Base-by-base conservation (phyloP, 441 rosid species). In the Sinapis alba region DNA sequence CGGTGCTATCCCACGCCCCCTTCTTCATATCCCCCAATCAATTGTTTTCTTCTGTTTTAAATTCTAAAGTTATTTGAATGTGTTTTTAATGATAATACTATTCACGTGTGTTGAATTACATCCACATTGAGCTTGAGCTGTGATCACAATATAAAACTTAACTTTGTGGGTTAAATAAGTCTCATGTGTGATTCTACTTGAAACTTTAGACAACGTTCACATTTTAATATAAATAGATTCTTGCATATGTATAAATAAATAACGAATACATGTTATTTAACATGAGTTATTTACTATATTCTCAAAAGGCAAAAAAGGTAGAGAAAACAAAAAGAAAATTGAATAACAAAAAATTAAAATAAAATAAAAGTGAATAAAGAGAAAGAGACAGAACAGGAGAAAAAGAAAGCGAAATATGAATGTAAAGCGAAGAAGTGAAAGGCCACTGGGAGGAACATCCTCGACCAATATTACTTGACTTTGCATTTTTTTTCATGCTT, bases 1-100 rank as follows among this genome's bases (percentile, higher is more conserved):
- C 79, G 79, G 74, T 62, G 74, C 79, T 28, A 76, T 54, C 16
- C 45, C 65, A 69, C 71, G 75, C 70, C 24, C 70, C 45, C 60
- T 69, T 69, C 71, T 69, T 76, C 75, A 41, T 62, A 18, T 69
- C 41, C 32, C 24, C 68, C 41, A 32, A 24, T 62, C 13, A 34
- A n/a, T 65, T 19, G 19, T 28, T 30, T 47, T 61, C 13, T 34
- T 34, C 21, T 2, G 4, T 61, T 50, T 51, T 53, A 47, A 15
- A 32, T 0, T 50, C 3, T 24, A 26, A 30, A 50, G 20, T 34
- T 20, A 24, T 50, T 11, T 58, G 28, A 11, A 45, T 58, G 3
- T 24, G 18, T 58, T 58, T 24, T 58, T n/a, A 6, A 1, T 24
- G 9, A 74, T 60, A 16, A 23, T 24, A 67, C 56, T 60, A 61